Evolutionary conservation across 495 filamentous ascomycete species (phyloP), one percentile per base, ranked within the genome.

Genomic region (Oidiodendron maius): DNA sequence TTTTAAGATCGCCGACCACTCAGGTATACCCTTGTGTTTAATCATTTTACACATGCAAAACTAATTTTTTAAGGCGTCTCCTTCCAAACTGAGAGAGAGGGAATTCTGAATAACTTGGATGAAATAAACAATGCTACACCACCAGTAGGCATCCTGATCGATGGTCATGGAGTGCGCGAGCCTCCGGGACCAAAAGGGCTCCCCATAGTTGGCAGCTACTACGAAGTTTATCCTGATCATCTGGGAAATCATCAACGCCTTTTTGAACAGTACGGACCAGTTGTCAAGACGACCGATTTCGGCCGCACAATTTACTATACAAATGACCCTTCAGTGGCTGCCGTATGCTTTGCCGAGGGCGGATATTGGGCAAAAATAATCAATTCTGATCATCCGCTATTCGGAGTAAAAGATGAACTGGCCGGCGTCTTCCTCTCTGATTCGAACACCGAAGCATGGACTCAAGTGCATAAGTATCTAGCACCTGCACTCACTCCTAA

Each of bases 221-320:
- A 71, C 52, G 77, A 80, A 52, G 58, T 80, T 18, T 82, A 67
- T 53, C 75, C 78, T 0, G 78, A 82, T 56, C 75, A 75, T 49
- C 59, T 80, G 0, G 77, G 77, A 4, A 82, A 82, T 61, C 70
- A 80, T 55, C 61, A 78, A 26, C 69, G 76, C 1, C 70, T 80
- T 0, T 80, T 78, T 50, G 60, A 67, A 4, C 56, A 65, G 25
- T 80, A 78, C 57, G 77, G 77, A 3, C 65, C 64, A 0, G 50
- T 82, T 24, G 64, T 79, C 61, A 74, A 76, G 53, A 78, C 77
- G 0, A 73, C 51, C 24, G 76, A 72, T 56, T 64, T 80, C 57
- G 77, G 77, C 16, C 65, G 58, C 8, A 67, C 61, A 0, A 63
- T 58, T 1, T 81, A 77, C 54, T 65, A 64, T 1, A 79, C 76